These are phyloP conservation scores for Blakeslea trispora DNA, from an alignment of 371 early-diverging fungal genomes.

Conservation along the genomic window DNA sequence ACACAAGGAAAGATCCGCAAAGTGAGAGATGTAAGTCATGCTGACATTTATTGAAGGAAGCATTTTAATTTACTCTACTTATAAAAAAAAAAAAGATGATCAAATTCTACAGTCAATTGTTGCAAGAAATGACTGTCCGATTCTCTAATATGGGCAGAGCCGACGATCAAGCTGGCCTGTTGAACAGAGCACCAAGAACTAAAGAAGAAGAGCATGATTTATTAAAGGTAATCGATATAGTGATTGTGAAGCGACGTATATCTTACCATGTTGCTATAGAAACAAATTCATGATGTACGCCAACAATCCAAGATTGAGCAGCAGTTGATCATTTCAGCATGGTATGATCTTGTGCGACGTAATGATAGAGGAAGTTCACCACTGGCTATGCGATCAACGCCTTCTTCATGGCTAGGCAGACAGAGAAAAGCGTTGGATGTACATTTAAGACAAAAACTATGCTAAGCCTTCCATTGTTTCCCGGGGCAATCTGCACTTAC, in stretches of 20 bases:
- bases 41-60: no score
- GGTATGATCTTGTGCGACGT: conserved; percentile 68
- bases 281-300: conserved; percentile 67
- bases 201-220: conserved; percentile 76
- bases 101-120: conserved; percentile 61
- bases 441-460: conserved; percentile 57
- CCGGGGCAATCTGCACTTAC: not conserved
- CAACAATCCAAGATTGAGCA: conserved; percentile 70
- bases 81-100: conserved; percentile 31
- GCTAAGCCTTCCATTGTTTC: conserved; percentile 19
- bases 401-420: conserved; percentile 76
- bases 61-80: no score
- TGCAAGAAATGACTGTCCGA: conserved; percentile 49
- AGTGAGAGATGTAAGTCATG: conserved; percentile 72
- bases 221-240: conserved; percentile 53
- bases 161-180: conserved; percentile 29
- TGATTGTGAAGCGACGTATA: conserved; percentile 14
- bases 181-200: conserved; percentile 38
- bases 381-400: conserved; percentile 53
- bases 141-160: conserved; percentile 31
- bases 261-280: conserved; percentile 43
- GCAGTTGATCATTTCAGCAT: conserved; percentile 73
- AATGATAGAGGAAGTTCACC: conserved; percentile 57
- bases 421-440: conserved; percentile 66
- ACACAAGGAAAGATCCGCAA: conserved; percentile 69